Percentiles rank a stretch among this genome's conserved stretches.
Evolutionary conservation across 2,329 filamentous ascomycete genomes (phyloP).

Genomic region (Trichoderma brevicompactum): DNA sequence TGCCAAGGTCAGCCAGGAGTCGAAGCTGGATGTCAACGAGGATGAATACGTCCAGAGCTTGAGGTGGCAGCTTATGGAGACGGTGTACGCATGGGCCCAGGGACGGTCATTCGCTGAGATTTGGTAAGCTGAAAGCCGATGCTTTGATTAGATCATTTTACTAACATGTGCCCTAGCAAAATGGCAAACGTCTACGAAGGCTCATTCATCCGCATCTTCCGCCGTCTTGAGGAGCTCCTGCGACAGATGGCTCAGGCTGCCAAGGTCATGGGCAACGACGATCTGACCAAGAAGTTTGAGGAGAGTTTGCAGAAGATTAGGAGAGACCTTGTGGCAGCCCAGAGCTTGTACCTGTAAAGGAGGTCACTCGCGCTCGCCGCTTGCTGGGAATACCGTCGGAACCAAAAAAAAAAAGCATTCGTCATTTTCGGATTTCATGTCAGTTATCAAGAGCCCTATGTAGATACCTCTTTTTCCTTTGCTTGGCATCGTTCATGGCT

Average conservation of each 20-base stretch:
- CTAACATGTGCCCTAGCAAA: conserved; percentile 65
- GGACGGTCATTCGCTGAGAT: conserved; percentile 91
- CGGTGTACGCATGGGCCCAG: conserved; percentile 88
- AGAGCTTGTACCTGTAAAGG: conserved; percentile 82
- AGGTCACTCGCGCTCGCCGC: not conserved
- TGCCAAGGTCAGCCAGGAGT: conserved; percentile 92
- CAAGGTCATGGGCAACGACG: conserved; percentile 98
- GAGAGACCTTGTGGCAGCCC: conserved; percentile 91
- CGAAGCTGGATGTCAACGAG: conserved; percentile 91
- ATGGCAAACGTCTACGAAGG: conserved; percentile 99
- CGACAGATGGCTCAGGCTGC: conserved; percentile 94
- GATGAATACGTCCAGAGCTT: conserved; percentile 89
- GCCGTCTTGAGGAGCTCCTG: conserved; percentile 89
- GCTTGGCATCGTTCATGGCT: conserved; percentile 22
- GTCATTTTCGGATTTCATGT: not conserved
- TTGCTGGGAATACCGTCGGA: not conserved
- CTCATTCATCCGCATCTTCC: conserved; percentile 93
- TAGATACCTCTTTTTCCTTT: conserved; percentile 17
- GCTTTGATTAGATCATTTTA: conserved; percentile 29
- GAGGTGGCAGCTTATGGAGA: conserved; percentile 97
- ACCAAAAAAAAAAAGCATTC: not conserved
- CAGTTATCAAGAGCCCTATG: not conserved
- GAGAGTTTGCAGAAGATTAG: conserved; percentile 81
- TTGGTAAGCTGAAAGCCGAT: conserved; percentile 68
- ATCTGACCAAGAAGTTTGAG: conserved; percentile 91